A percentile compares a stretch with the other conserved stretches of the same genome.
Evolutionary conservation across 306 rosid genomes (phyloP).

Genomic region (Notholithocarpus densiflorus): DNA sequence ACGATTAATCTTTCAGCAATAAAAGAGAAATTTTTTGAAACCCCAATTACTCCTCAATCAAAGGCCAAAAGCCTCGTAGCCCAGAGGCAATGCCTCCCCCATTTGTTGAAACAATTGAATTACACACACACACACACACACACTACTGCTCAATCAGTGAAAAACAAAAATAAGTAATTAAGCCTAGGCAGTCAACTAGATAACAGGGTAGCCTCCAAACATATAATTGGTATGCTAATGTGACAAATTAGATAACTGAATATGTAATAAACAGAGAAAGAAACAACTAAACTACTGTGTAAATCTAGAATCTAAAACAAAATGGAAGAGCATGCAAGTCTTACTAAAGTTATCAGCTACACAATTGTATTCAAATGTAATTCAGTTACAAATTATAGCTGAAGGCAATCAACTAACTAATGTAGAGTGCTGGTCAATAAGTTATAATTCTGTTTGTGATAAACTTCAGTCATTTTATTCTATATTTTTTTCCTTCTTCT

Average conservation of each 20-base stretch:
- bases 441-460: background rate
- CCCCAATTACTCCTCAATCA: background rate
- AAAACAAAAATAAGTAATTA: background rate
- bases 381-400: background rate
- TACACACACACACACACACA: too few species aligned
- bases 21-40: background rate
- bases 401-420: background rate
- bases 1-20: background rate
- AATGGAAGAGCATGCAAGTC: background rate
- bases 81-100: too few species aligned
- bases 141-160: background rate
- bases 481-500: background rate
- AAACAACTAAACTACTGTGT: background rate
- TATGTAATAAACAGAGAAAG: background rate
- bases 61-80: too few species aligned
- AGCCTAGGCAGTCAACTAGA: background rate
- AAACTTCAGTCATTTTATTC: background rate
- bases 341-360: too few species aligned
- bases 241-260: background rate
- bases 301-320: background rate
- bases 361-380: background rate
- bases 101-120: too few species aligned
- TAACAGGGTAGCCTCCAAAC: background rate
- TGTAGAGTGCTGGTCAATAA: background rate
- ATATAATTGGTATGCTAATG: background rate